Conservation (phyloP, 805 yeast genomes). For the Metschnikowia corniflorae region DNA sequence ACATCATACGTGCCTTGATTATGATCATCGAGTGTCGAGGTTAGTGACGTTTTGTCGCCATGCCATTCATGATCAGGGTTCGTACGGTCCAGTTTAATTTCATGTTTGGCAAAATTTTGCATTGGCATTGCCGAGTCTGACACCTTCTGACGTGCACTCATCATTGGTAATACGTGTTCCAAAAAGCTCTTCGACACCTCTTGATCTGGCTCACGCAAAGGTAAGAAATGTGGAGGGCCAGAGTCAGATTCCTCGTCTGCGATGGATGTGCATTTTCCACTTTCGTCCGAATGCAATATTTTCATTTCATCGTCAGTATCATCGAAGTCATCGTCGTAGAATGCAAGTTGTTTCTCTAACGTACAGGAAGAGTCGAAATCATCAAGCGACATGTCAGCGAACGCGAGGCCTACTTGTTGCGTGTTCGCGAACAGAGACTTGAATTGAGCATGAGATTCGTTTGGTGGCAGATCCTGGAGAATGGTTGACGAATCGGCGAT, state of each 20-base stretch:
- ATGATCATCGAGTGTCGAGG: neutral
- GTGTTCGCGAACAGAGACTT: neutral
- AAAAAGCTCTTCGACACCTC: neutral
- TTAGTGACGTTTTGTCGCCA: neutral
- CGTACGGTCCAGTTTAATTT: neutral
- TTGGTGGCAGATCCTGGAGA: conserved; percentile 18
- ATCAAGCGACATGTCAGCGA: conserved; percentile 12
- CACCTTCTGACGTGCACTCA: neutral
- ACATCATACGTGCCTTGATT: neutral
- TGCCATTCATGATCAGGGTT: neutral
- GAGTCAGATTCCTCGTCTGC: conserved; percentile 14
- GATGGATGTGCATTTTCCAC: conserved; percentile 21
- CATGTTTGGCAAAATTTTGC: neutral
- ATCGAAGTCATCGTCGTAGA: conserved; percentile 6
- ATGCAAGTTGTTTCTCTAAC: conserved; percentile 13
- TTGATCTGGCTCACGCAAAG: too few species aligned
- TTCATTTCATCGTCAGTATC: conserved; percentile 17
- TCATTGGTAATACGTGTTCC: neutral
- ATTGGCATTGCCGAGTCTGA: neutral
- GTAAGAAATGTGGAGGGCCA: neutral
- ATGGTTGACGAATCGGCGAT: conserved; percentile 15
- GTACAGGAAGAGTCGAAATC: conserved; percentile 8
- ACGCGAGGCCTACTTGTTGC: conserved; percentile 1
- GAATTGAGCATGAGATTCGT: conserved; percentile 9
- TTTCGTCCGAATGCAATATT: conserved; percentile 25